These are phyloP conservation scores for Antitrichia curtipendula DNA, from an alignment of 225 moss, liverwort and hornwort species.

Conservation along the genomic window DNA sequence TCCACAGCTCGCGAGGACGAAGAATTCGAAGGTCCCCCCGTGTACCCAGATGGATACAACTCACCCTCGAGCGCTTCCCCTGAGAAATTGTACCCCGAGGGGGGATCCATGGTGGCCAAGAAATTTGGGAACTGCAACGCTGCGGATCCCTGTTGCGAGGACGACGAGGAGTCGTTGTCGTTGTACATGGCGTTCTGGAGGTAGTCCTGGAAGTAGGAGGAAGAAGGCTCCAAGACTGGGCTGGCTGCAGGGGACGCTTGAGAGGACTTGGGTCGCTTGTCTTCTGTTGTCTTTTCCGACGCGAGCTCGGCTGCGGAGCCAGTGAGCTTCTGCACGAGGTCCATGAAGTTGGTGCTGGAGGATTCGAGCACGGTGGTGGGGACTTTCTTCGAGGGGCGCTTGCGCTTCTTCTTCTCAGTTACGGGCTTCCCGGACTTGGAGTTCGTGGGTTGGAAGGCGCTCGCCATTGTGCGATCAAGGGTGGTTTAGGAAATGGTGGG, in stretches of 20 bases:
- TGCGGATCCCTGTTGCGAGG: not conserved
- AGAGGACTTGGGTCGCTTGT: not conserved
- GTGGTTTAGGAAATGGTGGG: not conserved
- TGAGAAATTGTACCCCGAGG: not conserved
- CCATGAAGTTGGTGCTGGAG: constrained; percentile 24
- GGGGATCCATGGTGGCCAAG: not conserved
- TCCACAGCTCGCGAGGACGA: not conserved
- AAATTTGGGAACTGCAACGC: not conserved
- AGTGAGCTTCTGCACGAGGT: constrained; percentile 38
- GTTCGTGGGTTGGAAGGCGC: not conserved
- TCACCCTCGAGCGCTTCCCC: not conserved
- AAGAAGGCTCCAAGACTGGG: not conserved
- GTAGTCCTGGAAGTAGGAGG: not conserved
- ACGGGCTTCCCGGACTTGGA: not conserved
- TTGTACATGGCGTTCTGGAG: not conserved
- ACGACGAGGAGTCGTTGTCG: not conserved
- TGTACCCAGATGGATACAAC: not conserved
- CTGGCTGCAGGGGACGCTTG: not conserved
- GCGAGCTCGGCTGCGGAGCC: constrained; percentile 7
- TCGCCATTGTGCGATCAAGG: not conserved
- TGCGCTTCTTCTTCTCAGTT: constrained; percentile 36
- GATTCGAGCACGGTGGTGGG: constrained; percentile 37
- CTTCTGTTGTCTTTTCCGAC: not conserved
- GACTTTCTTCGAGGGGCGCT: constrained; percentile 25
- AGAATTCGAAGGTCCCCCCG: not conserved